phyloP scores from a whole-genome alignment of 2,329 filamentous ascomycete genomes.

The Diaporthe vexans region DNA sequence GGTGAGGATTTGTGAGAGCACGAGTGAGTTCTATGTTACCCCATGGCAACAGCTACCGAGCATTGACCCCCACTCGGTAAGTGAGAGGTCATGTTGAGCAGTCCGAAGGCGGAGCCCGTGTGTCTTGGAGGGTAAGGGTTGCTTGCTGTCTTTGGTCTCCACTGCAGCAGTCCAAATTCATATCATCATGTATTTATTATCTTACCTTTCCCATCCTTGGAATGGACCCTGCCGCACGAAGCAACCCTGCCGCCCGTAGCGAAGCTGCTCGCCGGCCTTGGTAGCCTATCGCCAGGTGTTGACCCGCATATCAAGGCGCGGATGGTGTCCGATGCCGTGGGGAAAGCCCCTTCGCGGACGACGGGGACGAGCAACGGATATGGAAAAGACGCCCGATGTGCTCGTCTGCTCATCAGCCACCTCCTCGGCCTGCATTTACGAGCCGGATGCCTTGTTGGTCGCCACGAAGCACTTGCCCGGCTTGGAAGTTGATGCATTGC shows the following conservation, averaged over 20 bases:
- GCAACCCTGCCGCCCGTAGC: background rate
- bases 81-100: conserved; percentile 18
- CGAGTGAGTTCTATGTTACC: background rate
- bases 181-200: background rate
- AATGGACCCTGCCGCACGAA: background rate
- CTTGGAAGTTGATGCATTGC: conserved; percentile 26
- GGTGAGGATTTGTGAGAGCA: background rate
- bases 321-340: background rate
- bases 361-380: conserved; percentile 17
- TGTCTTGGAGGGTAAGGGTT: conserved; percentile 21
- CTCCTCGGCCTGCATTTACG: conserved; percentile 23
- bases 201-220: background rate
- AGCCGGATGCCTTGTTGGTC: conserved; percentile 10
- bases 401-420: background rate
- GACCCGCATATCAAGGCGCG: background rate
- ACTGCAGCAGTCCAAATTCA: background rate
- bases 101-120: background rate
- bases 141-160: background rate
- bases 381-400: background rate
- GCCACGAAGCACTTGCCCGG: conserved; percentile 23
- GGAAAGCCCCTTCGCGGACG: background rate
- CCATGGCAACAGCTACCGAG: conserved; percentile 5
- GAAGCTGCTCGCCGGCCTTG: background rate
- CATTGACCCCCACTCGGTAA: background rate
- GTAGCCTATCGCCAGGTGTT: background rate